Evolutionary conservation across 306 rosid genomes (phyloP).

Genomic region (Pyrus bretschneideri): DNA sequence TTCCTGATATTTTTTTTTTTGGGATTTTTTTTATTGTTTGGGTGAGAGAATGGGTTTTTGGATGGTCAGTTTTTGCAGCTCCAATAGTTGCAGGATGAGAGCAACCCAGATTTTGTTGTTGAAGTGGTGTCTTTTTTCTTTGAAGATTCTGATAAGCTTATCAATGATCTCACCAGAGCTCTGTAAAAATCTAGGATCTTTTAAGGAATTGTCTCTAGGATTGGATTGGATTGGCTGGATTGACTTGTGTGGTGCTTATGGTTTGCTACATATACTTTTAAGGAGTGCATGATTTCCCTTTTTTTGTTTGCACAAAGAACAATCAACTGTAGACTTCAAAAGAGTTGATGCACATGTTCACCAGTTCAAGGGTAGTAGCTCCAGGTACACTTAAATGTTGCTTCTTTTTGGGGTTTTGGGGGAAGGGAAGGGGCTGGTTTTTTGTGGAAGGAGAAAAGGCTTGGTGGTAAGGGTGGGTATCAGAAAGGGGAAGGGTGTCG

Average conservation of each 20-base stretch:
- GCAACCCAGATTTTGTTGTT: constrained; percentile 86
- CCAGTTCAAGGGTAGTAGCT: constrained; percentile 96
- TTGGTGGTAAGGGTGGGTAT: no score
- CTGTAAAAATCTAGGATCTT: constrained; percentile 44
- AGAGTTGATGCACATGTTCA: constrained; percentile 91
- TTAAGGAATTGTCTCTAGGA: background rate
- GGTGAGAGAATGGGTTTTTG: constrained; percentile 54
- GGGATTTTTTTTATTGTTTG: background rate
- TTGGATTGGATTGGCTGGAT: background rate
- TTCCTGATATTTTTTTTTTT: background rate
- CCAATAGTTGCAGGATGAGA: constrained; percentile 92
- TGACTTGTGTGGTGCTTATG: background rate
- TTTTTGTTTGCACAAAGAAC: constrained; percentile 43
- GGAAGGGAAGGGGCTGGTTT: no score
- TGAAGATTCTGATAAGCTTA: constrained; percentile 94
- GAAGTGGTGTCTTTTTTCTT: constrained; percentile 93
- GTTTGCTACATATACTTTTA: constrained; percentile 9
- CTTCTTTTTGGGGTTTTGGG: background rate
- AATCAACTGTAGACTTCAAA: constrained; percentile 66
- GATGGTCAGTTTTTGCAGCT: constrained; percentile 91
- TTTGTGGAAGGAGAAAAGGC: no score
- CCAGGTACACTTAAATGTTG: constrained; percentile 46
- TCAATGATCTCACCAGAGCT: constrained; percentile 71
- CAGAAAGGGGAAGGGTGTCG: no score
- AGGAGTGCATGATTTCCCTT: constrained; percentile 6